Conservation (phyloP, 192 early-diverging fungal species). For the Kappamyces sp. region DNA sequence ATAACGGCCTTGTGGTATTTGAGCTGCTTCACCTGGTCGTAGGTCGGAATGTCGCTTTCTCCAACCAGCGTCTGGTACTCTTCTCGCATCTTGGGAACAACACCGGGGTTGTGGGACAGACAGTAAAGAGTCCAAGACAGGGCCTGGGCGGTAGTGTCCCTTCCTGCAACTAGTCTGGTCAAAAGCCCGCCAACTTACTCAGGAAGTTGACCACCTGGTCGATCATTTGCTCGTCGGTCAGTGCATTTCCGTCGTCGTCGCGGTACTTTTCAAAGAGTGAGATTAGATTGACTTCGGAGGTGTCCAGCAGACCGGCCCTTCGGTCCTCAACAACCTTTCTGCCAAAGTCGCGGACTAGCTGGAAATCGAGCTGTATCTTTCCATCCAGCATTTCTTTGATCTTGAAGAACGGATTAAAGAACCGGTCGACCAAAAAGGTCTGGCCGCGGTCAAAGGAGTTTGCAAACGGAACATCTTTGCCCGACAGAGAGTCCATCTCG, state of each 20-base stretch:
- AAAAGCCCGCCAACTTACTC: neutral
- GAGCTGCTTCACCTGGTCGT: conserved; percentile 30
- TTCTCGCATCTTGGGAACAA: conserved; percentile 10
- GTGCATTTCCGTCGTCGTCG: conserved; percentile 15
- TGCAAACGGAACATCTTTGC: conserved; percentile 9
- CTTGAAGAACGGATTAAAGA: conserved; percentile 17
- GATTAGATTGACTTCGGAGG: conserved; percentile 1
- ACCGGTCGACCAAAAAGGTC: conserved; percentile 1
- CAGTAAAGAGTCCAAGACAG: conserved; percentile 40
- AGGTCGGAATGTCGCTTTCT: conserved; percentile 15
- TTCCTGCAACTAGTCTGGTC: conserved; percentile 21
- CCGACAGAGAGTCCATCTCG: neutral
- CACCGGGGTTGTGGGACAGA: conserved; percentile 26
- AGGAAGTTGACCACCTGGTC: conserved; percentile 23
- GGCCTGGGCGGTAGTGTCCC: conserved; percentile 45
- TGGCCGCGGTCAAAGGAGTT: conserved; percentile 17
- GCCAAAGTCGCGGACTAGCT: conserved; percentile 12
- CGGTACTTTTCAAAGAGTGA: conserved; percentile 12
- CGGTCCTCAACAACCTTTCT: conserved; percentile 8
- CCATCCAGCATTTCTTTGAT: conserved; percentile 12
- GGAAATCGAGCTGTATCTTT: neutral
- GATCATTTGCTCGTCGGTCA: conserved; percentile 15
- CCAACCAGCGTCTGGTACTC: conserved; percentile 6
- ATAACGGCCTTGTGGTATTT: conserved; percentile 41
- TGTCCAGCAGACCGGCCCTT: conserved; percentile 1